These are phyloP conservation scores for Talaromyces trachyspermus DNA, from an alignment of 495 filamentous ascomycete species.

Conservation along the genomic window DNA sequence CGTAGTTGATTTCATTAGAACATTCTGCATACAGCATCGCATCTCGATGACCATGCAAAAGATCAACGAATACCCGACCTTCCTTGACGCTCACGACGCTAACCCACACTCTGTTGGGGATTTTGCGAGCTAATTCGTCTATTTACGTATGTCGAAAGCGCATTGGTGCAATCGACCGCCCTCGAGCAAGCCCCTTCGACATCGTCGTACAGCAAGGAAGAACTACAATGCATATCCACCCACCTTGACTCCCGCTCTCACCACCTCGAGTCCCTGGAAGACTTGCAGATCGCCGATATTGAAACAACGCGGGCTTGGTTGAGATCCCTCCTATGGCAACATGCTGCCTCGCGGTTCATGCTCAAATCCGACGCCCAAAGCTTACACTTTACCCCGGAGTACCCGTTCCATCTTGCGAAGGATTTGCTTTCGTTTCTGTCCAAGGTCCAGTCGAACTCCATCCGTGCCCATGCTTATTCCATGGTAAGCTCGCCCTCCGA, in stretches of 20 bases:
- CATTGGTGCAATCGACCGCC: slow-evolving; percentile 2
- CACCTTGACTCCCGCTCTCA: neutral
- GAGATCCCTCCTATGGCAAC: slow-evolving; percentile 14
- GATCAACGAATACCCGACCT: slow-evolving; percentile 10
- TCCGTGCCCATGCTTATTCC: slow-evolving; percentile 14
- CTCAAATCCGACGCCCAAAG: slow-evolving; percentile 12
- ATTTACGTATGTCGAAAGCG: slow-evolving; percentile 9
- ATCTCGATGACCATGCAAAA: slow-evolving; percentile 13
- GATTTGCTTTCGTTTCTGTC: slow-evolving; percentile 13
- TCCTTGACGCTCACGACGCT: slow-evolving; percentile 1
- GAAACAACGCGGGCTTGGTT: slow-evolving; percentile 15
- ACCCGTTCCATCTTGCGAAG: slow-evolving; percentile 12
- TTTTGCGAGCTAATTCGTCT: slow-evolving; percentile 11
- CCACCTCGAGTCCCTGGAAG: neutral
- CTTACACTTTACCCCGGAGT: slow-evolving; percentile 13
- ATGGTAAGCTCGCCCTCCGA: slow-evolving; percentile 9
- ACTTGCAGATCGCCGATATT: slow-evolving; percentile 12
- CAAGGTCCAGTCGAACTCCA: slow-evolving; percentile 8
- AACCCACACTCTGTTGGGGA: slow-evolving; percentile 7
- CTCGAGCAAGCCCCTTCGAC: neutral
- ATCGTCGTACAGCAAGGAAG: neutral
- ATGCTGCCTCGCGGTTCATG: slow-evolving; percentile 16
- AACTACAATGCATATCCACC: neutral
- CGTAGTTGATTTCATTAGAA: slow-evolving; percentile 3
- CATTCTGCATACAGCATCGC: slow-evolving; percentile 17